Percentiles rank a stretch among this genome's conserved stretches.
Conservation (phyloP, 164 flowering plant species). For the Liriodendron chinense region DNA sequence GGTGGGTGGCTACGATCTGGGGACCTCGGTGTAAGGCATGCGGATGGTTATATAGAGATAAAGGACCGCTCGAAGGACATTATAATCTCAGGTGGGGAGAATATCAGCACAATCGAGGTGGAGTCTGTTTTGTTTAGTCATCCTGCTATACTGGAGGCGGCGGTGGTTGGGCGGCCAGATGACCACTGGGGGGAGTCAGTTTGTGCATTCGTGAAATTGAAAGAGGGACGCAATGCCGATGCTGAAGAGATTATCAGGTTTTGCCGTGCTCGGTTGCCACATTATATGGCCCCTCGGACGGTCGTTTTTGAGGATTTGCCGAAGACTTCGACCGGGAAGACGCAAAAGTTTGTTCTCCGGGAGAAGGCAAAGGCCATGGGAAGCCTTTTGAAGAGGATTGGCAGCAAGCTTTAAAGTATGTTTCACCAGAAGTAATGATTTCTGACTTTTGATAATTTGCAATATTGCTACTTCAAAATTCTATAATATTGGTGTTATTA, state of each 20-base stretch:
- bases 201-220: slow-evolving; percentile 67
- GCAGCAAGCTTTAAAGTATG: slow-evolving; percentile 8
- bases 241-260: slow-evolving; percentile 46
- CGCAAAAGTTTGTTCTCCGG: slow-evolving; percentile 59
- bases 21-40: slow-evolving; percentile 49
- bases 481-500: no score
- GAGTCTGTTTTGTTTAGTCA: slow-evolving; percentile 52
- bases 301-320: slow-evolving; percentile 58
- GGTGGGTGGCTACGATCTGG: slow-evolving; percentile 67
- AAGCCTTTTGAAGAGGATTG: slow-evolving; percentile 17
- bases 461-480: no score
- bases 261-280: slow-evolving; percentile 42
- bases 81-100: slow-evolving; percentile 37
- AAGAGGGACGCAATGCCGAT: slow-evolving; percentile 25
- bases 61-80: slow-evolving; percentile 60
- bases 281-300: slow-evolving; percentile 50
- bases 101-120: slow-evolving; percentile 58
- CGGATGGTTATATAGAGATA: slow-evolving; percentile 48
- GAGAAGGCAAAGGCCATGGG: slow-evolving; percentile 44
- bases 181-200: slow-evolving; percentile 42
- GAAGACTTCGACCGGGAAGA: slow-evolving; percentile 59
- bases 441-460: no score
- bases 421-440: no score
- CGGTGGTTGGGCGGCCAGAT: slow-evolving; percentile 58
- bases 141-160: slow-evolving; percentile 53